Evolutionary conservation across 1,139 yeast genomes (phyloP).

Genomic region (Yamadazyma kanchanaburiensis): DNA sequence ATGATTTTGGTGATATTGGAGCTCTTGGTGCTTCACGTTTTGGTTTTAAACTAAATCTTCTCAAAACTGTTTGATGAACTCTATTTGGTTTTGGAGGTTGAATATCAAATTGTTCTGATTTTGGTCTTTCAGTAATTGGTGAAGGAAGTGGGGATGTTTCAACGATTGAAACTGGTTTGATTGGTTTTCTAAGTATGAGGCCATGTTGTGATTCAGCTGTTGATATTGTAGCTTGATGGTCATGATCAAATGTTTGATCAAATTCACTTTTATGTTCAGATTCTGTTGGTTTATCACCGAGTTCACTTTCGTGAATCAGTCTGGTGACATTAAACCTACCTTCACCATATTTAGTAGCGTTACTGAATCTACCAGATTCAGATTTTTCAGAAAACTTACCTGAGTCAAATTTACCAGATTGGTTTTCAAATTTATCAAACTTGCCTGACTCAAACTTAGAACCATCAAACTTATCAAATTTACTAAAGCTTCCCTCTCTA

Average conservation of each 20-base stretch:
- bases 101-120: conserved; percentile 2
- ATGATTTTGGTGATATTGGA: conserved; percentile 16
- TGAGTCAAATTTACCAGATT: too few relatives aligned
- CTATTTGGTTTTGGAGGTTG: conserved; percentile 21
- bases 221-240: conserved; percentile 4
- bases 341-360: too few relatives aligned
- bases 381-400: too few relatives aligned
- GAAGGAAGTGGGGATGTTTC: conserved; percentile 5
- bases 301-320: too few relatives aligned
- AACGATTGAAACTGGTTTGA: conserved; percentile 4
- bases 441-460: too few relatives aligned
- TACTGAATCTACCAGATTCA: too few relatives aligned
- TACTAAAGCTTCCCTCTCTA: too few relatives aligned
- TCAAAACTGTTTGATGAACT: conserved; percentile 24
- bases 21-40: conserved; percentile 45
- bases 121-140: conserved; percentile 3
- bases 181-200: conserved; percentile 3
- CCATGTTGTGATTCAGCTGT: conserved; percentile 5
- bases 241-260: conserved; percentile 1
- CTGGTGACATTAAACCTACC: too few relatives aligned
- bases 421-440: too few relatives aligned
- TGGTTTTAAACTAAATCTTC: conserved; percentile 37
- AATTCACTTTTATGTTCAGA: not conserved
- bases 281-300: not conserved
- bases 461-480: too few relatives aligned